Conservation (phyloP, 2,329 filamentous ascomycete species). For the Fusarium longipes region DNA sequence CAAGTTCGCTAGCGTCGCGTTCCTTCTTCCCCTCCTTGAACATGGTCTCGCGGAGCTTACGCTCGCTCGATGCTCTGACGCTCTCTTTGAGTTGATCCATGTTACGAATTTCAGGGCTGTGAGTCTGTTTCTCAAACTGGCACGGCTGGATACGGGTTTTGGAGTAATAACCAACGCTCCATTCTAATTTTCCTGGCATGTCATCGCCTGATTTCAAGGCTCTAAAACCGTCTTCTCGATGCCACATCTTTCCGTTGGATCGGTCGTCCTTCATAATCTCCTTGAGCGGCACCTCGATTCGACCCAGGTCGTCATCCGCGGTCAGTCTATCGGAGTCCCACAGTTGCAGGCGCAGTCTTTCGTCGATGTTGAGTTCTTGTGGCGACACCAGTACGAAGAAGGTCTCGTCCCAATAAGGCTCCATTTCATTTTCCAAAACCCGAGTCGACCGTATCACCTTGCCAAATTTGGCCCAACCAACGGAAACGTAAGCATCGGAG, state of each 20-base stretch:
- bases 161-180: constrained; percentile 78
- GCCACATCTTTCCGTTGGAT: constrained; percentile 70
- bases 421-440: constrained; percentile 72
- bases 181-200: constrained; percentile 76
- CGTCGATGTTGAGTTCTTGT: constrained; percentile 77
- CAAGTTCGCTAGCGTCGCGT: constrained; percentile 69
- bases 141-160: constrained; percentile 72
- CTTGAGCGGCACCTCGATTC: constrained; percentile 76
- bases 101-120: constrained; percentile 66
- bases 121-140: constrained; percentile 70
- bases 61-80: constrained; percentile 64
- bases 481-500: constrained; percentile 77
- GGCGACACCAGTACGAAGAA: constrained; percentile 75
- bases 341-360: constrained; percentile 74
- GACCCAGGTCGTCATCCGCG: constrained; percentile 79
- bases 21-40: constrained; percentile 57
- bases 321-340: constrained; percentile 81
- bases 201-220: constrained; percentile 72
- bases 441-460: constrained; percentile 70
- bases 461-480: constrained; percentile 84
- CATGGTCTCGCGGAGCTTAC: constrained; percentile 73
- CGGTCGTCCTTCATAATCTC: constrained; percentile 69
- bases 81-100: constrained; percentile 69
- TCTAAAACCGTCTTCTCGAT: constrained; percentile 73
- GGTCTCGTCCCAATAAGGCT: constrained; percentile 78